These are phyloP conservation scores for Mycotypha africana DNA, from an alignment of 371 early-diverging fungal species.

Conservation along the genomic window DNA sequence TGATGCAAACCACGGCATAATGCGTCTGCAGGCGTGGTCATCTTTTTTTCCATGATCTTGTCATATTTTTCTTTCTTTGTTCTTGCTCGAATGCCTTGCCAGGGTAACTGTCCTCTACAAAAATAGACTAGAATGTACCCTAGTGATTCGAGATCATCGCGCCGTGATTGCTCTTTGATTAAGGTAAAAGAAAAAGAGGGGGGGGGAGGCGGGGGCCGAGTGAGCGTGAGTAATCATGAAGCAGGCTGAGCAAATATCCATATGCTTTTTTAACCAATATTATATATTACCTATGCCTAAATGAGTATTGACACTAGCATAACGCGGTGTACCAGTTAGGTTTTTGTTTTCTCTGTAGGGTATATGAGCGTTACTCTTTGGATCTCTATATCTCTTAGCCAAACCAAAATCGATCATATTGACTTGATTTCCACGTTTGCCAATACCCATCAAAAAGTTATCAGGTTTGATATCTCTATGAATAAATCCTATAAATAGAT, in stretches of 20 bases:
- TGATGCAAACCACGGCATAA: slow-evolving; percentile 96
- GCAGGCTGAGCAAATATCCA: no score
- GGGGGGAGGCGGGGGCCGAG: no score
- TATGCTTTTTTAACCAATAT: no score
- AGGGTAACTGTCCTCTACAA: slow-evolving; percentile 97
- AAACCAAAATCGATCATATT: slow-evolving; percentile 99
- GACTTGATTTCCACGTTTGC: slow-evolving; percentile 92
- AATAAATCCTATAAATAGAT: slow-evolving; percentile 38
- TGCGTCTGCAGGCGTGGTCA: slow-evolving; percentile 93
- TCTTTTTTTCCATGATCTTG: slow-evolving; percentile 99
- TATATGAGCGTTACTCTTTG: slow-evolving; percentile 96
- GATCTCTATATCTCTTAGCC: slow-evolving; percentile 98
- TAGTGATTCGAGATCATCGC: slow-evolving; percentile 99
- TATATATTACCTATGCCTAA: slow-evolving; percentile 77
- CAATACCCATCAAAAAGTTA: slow-evolving; percentile 99
- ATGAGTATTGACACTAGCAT: slow-evolving; percentile 99
- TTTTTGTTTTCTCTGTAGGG: slow-evolving; percentile 98
- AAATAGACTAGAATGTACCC: slow-evolving; percentile 99
- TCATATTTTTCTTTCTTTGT: slow-evolving; percentile 99
- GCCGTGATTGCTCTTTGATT: slow-evolving; percentile 92
- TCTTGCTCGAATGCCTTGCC: slow-evolving; percentile 99
- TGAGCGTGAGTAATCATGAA: no score
- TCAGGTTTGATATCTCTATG: slow-evolving; percentile 94
- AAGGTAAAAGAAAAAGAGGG: background rate
- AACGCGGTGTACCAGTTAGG: slow-evolving; percentile 99